These are phyloP conservation scores for Arthroderma sp. DNA, from an alignment of 2,329 filamentous ascomycete genomes.

Conservation along the genomic window DNA sequence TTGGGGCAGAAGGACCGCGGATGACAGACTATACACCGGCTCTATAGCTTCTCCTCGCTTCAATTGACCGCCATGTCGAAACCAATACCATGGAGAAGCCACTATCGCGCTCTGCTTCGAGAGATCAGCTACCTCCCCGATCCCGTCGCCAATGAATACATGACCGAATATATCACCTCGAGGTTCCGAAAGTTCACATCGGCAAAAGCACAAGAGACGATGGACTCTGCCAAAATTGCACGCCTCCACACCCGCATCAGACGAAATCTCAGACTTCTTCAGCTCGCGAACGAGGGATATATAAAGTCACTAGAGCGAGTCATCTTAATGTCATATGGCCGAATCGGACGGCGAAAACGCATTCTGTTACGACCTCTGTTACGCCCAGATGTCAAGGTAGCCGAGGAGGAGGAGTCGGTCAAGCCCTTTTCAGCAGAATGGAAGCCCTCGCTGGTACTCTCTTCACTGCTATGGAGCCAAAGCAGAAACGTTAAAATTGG, in stretches of 20 bases:
- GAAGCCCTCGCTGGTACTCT: slow-evolving; percentile 8
- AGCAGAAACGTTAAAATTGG: slow-evolving; percentile 15
- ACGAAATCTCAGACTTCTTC: slow-evolving; percentile 34
- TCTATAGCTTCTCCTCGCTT: background rate
- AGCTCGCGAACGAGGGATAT: slow-evolving; percentile 47
- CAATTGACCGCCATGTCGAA: background rate
- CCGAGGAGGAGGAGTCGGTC: slow-evolving; percentile 6
- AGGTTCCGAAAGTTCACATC: slow-evolving; percentile 37
- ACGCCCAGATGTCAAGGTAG: slow-evolving; percentile 10
- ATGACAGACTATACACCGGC: background rate
- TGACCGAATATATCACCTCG: slow-evolving; percentile 37
- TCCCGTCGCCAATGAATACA: slow-evolving; percentile 39
- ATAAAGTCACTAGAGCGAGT: slow-evolving; percentile 39
- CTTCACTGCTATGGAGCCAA: slow-evolving; percentile 6
- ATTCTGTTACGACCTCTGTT: slow-evolving; percentile 31
- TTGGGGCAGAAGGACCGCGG: background rate
- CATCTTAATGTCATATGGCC: slow-evolving; percentile 45
- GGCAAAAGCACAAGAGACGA: background rate
- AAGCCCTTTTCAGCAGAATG: slow-evolving; percentile 10
- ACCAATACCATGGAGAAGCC: slow-evolving; percentile 28
- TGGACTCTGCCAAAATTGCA: background rate
- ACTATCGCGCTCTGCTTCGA: slow-evolving; percentile 46
- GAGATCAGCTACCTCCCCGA: slow-evolving; percentile 52
- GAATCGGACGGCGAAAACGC: slow-evolving; percentile 42
- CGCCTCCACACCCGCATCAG: slow-evolving; percentile 19